Base-by-base conservation (phyloP, 1,139 yeast genomes). In the Entelexis paramagnoliae region DNA sequence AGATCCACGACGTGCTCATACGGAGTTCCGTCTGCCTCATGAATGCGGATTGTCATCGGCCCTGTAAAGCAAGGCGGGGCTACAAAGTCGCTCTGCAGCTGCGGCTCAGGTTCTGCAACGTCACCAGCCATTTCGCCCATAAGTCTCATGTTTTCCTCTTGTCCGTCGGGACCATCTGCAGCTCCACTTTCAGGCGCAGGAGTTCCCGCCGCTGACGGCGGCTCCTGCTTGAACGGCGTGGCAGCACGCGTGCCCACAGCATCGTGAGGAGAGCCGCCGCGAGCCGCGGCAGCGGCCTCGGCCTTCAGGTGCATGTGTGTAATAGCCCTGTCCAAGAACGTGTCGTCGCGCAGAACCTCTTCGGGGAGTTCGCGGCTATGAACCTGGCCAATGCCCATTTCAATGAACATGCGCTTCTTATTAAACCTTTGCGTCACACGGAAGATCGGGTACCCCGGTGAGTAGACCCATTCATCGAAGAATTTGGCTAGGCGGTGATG, bases 11-110 rank as follows among this genome's bases (percentile, higher is more conserved):
- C 91, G 65, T 93, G 99, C 63, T 93, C 99, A 63, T 93, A 91
- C 0, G 99, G 98, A 0, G 97, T 87, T n/a, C 98, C 98, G 66
- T 93, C 98, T 0, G 96, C 94, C 65, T 93, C 99, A 64, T 93
- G 98, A 42, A 93, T 89, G 62, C 98, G 74, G 40, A 93, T 85
- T 0, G 98, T 93, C 85, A 93, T 87, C 0, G 98, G 96, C 0
- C 99, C 99, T 13, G 84, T 76, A 60, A 86, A 86, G 1, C 80
- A 75, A 3, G 76, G 71, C 41, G 57, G 76, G 71, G 48, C 62
- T 51, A 14, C 50, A 53, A 55, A 55, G 32, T 50, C 46, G 11
- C 36, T 42, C n/a, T 6, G 50, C 20, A 16, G 9, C 16, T 13
- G 32, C 6, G 20, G 26, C 10, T 33, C 47, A 1, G 26, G 19